Base-by-base conservation (phyloP, 208 protist species). In the Leishmania guyanensis region DNA sequence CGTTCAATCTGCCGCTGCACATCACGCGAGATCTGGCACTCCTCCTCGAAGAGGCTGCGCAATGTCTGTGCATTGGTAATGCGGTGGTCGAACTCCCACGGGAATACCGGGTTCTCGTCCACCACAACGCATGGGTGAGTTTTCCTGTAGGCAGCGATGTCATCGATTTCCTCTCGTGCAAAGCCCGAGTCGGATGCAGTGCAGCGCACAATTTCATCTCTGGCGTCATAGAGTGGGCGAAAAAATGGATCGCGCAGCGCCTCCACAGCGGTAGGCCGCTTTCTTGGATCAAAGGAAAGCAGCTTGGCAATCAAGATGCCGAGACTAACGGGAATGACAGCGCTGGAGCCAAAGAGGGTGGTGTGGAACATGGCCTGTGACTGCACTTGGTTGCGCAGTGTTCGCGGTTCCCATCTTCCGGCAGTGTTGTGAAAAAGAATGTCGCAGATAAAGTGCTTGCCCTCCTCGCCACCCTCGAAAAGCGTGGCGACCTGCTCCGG, bases 181-280 rank as follows among this genome's bases (percentile, higher is more conserved):
- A 62, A 73, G 5, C 33, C 50, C 17, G 71, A 50, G 72, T 86
- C 77, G 71, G 69, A 54, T n/a, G 64, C 62, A 20, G 72, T 22
- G 46, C 51, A 79, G 33, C 98, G 82, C 58, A 98, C 85, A 50
- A 98, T 75, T 22, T 96, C 95, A 65, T 91, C 86, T 33, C 76
- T 36, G 9, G 79, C 29, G 50, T 81, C 77, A 71, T 91, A 91
- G 2, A 92, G 50, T 0, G 83, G 5, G 51, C 79, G 62, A 81
- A 97, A 97, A 62, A 95, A 97, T 3, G 87, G 84, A 64, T 95
- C 84, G 36, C 78, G 82, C 29, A 97, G 86, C 9, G 90, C 91
- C 74, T 94, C 90, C 51, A 88, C 75, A 1, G 93, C 90, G 17
- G 93, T 94, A 5, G 86, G 74, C 0, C 93, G 89, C 79, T 93